Evolutionary conservation across 331 rosid species (phyloP).

Genomic region (Quercus phellos): DNA sequence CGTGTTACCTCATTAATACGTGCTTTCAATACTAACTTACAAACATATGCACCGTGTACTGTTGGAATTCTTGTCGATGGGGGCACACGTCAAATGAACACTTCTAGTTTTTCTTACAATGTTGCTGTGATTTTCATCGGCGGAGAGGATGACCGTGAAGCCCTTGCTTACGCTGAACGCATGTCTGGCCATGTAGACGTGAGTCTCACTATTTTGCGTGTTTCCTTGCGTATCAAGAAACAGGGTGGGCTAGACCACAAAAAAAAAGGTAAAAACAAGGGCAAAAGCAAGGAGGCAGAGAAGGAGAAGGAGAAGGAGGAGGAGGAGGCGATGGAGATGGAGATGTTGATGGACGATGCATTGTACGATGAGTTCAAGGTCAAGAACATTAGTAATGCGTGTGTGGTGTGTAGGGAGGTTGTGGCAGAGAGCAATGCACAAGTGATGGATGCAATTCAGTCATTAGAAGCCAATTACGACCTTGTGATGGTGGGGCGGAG

Average conservation of each 20-base stretch:
- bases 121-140: background rate
- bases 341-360: background rate
- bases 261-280: too few species aligned
- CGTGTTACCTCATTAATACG: background rate
- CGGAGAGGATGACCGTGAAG: constrained; percentile 4
- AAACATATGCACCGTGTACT: background rate
- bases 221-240: background rate
- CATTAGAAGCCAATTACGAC: background rate
- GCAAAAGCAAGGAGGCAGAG: too few species aligned
- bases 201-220: background rate
- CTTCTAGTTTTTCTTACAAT: background rate
- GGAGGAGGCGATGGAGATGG: background rate
- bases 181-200: background rate
- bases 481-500: background rate
- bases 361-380: background rate
- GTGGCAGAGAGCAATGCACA: background rate
- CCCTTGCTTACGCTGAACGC: background rate
- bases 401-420: background rate
- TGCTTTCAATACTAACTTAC: background rate
- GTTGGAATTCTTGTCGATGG: constrained; percentile 13
- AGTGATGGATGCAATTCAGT: background rate
- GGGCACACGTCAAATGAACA: background rate
- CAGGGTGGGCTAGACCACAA: too few species aligned
- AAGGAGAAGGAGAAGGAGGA: too few species aligned
- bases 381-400: background rate